These are phyloP conservation scores for Corinectria fuckeliana DNA, from an alignment of 2,329 filamentous ascomycete species.

Conservation along the genomic window DNA sequence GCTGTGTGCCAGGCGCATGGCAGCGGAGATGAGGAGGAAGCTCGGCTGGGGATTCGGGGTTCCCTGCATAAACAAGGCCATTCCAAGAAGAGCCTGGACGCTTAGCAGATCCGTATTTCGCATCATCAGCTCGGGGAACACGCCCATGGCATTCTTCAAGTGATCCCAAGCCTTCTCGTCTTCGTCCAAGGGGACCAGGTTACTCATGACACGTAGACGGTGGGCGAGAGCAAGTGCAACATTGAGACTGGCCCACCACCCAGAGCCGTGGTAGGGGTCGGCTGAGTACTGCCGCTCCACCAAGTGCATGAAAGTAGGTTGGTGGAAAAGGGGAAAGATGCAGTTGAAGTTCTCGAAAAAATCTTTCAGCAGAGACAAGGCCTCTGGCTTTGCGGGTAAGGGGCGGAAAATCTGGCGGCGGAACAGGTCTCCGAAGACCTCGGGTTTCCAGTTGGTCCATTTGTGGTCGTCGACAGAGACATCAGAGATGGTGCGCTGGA, in stretches of 20 bases:
- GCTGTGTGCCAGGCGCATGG: conserved; percentile 88
- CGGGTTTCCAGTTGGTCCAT: conserved; percentile 98
- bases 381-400: conserved; percentile 85
- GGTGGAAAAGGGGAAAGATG: conserved; percentile 97
- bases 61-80: conserved; percentile 93
- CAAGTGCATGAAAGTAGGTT: conserved; percentile 97
- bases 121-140: conserved; percentile 92
- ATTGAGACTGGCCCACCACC: conserved; percentile 98
- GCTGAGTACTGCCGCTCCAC: conserved; percentile 92
- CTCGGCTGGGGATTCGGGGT: conserved; percentile 96
- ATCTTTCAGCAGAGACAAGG: conserved; percentile 85
- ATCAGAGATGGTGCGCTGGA: conserved; percentile 91
- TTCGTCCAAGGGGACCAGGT: conserved; percentile 86
- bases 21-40: conserved; percentile 88
- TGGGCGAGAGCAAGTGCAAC: conserved; percentile 93
- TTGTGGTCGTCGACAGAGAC: conserved; percentile 94
- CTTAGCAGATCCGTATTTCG: conserved; percentile 94
- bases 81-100: conserved; percentile 91
- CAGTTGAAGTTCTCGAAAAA: conserved; percentile 99
- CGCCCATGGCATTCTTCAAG: conserved; percentile 94
- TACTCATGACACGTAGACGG: conserved; percentile 92
- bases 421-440: conserved; percentile 94
- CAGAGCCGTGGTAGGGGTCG: conserved; percentile 92
- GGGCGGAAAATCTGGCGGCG: conserved; percentile 82
- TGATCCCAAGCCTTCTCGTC: conserved; percentile 96